phyloP scores from a whole-genome alignment of 2,329 filamentous ascomycete species.

The Colletotrichum navitas region DNA sequence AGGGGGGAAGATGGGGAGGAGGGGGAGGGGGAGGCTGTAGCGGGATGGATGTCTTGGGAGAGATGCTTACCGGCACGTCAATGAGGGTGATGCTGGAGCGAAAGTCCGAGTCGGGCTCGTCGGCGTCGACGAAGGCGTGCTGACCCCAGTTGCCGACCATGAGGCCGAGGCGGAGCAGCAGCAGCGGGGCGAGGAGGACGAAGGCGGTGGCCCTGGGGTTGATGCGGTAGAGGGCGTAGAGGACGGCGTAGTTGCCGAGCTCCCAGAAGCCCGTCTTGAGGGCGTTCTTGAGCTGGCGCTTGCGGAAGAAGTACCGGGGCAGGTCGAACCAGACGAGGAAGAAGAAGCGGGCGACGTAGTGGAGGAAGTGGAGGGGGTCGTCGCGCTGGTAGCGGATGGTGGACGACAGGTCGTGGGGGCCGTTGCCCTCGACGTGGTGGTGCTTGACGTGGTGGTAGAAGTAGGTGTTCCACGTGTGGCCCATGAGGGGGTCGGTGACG shows the following conservation, averaged over 20 bases:
- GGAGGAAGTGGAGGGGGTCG: conserved; percentile 72
- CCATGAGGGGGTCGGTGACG: conserved; percentile 80
- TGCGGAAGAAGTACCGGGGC: conserved; percentile 78
- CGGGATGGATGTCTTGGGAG: neutral
- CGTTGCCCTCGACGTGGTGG: conserved; percentile 86
- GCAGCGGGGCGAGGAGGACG: conserved; percentile 75
- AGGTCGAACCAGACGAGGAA: conserved; percentile 82
- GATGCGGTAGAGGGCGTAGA: conserved; percentile 63
- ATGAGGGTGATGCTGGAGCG: conserved; percentile 84
- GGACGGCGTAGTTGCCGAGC: conserved; percentile 64
- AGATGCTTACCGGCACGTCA: conserved; percentile 77
- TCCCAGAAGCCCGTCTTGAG: conserved; percentile 73
- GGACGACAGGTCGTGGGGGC: conserved; percentile 79
- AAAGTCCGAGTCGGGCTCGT: conserved; percentile 82
- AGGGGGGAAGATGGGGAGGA: neutral
- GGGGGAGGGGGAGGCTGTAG: neutral
- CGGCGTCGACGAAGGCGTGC: conserved; percentile 82
- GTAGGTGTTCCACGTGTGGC: conserved; percentile 88
- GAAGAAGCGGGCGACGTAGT: conserved; percentile 80
- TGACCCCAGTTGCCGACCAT: conserved; percentile 91
- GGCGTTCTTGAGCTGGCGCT: conserved; percentile 67
- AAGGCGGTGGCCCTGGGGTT: conserved; percentile 71
- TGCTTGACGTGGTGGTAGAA: conserved; percentile 90
- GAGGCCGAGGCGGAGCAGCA: conserved; percentile 75
- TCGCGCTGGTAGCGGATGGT: conserved; percentile 84